A percentile compares a stretch with the other conserved stretches of the same genome.
These are phyloP conservation scores for Botrytis pseudocinerea DNA, from an alignment of 2,329 filamentous ascomycete species.

Conservation along the genomic window DNA sequence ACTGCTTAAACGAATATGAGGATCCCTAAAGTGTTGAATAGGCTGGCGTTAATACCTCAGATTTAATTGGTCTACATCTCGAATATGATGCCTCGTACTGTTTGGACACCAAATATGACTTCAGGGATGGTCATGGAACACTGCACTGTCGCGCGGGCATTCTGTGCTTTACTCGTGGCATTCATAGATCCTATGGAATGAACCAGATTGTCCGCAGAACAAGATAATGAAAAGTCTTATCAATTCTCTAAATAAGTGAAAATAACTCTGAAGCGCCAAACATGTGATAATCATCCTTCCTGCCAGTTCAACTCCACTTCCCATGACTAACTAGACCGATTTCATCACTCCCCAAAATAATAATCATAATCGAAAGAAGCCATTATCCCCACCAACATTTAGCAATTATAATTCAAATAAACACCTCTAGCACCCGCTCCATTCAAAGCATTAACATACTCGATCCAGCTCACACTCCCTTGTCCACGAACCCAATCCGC, in stretches of 20 bases:
- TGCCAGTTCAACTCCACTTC: not conserved
- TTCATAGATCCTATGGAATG: not conserved
- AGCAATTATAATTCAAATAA: constrained; percentile 30
- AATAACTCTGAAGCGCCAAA: not conserved
- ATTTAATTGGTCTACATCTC: no score
- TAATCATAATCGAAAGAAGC: not conserved
- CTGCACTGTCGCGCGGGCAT: not conserved
- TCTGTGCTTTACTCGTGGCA: not conserved
- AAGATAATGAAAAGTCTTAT: not conserved
- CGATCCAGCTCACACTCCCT: constrained; percentile 23
- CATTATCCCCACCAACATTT: not conserved
- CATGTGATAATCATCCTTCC: not conserved
- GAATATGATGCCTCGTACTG: no score
- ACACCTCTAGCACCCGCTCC: constrained; percentile 24
- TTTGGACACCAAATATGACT: no score
- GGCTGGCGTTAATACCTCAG: no score
- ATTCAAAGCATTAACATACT: constrained; percentile 26
- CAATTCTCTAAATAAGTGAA: not conserved
- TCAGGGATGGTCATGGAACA: not conserved
- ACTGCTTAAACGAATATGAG: no score
- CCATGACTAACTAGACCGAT: no score
- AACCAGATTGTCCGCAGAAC: not conserved
- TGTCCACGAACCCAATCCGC: constrained; percentile 25
- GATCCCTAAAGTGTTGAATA: no score
- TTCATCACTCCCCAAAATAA: not conserved